A percentile compares a stretch with the other conserved stretches of the same genome.
phyloP scores from a whole-genome alignment of 2,329 filamentous ascomycete species.

The Penicillium italicum region DNA sequence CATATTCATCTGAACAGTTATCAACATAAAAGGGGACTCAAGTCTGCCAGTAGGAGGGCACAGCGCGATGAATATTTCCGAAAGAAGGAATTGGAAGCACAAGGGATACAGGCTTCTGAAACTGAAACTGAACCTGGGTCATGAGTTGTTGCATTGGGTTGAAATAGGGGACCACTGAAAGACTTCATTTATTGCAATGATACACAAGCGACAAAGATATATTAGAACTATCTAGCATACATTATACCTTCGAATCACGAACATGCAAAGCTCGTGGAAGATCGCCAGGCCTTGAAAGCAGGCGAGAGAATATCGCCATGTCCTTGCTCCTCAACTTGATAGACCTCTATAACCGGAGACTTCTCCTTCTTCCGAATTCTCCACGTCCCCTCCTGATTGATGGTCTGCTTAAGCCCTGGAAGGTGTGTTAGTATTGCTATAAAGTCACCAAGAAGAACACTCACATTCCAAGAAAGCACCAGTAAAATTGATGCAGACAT shows the following conservation, averaged over 20 bases:
- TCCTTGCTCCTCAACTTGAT: conserved; percentile 67
- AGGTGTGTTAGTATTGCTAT: neutral
- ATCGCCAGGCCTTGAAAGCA: conserved; percentile 71
- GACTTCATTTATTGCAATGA: too few relatives aligned
- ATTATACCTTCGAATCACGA: conserved; percentile 3
- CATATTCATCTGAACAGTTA: conserved; percentile 54
- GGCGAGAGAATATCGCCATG: conserved; percentile 72
- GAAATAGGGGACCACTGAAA: neutral
- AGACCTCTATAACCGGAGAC: conserved; percentile 66
- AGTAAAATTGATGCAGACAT: conserved; percentile 89
- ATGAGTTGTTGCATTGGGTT: neutral
- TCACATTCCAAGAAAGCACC: conserved; percentile 71
- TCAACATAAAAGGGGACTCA: conserved; percentile 57
- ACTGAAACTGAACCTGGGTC: neutral
- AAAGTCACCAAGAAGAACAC: conserved; percentile 27
- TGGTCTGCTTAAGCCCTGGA: conserved; percentile 60
- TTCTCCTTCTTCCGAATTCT: conserved; percentile 66
- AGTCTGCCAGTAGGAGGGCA: conserved; percentile 33
- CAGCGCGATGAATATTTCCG: conserved; percentile 34
- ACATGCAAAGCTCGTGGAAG: conserved; percentile 2
- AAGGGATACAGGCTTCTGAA: neutral
- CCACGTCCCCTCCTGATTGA: conserved; percentile 71
- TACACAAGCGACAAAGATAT: neutral
- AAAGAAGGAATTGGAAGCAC: conserved; percentile 17
- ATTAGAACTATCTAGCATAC: neutral